Conservation (phyloP, 2,329 filamentous ascomycete species). For the Bimuria novae-zelandiae region DNA sequence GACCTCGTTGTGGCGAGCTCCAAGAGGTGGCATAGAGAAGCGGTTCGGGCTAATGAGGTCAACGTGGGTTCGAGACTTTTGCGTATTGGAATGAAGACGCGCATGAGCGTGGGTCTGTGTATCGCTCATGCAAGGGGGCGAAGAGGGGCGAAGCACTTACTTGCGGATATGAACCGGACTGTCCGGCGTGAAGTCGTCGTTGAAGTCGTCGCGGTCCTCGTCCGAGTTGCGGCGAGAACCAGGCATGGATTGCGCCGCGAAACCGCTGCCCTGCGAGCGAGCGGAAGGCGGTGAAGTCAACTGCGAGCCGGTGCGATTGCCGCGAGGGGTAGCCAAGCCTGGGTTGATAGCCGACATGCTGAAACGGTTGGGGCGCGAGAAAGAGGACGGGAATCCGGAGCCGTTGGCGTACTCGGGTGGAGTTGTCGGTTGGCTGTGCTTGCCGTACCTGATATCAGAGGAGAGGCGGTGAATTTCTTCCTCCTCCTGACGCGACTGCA, state of each 20-base stretch:
- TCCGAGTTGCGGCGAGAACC: constrained; percentile 85
- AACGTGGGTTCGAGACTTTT: constrained; percentile 18
- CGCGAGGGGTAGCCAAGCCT: constrained; percentile 66
- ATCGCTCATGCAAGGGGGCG: neutral
- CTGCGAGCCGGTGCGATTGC: constrained; percentile 76
- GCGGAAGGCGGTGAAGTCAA: constrained; percentile 74
- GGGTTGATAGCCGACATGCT: constrained; percentile 85
- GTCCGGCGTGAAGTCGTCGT: constrained; percentile 62
- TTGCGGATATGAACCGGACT: constrained; percentile 38
- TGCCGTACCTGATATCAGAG: constrained; percentile 73
- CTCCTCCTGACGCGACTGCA: constrained; percentile 81
- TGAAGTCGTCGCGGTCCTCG: constrained; percentile 82
- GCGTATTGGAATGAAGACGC: constrained; percentile 27
- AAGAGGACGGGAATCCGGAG: constrained; percentile 75
- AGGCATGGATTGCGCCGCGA: constrained; percentile 81
- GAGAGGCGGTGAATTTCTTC: constrained; percentile 84
- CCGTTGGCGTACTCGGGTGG: constrained; percentile 89
- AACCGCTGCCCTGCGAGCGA: constrained; percentile 61
- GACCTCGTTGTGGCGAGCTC: constrained; percentile 65
- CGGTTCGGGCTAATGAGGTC: constrained; percentile 70
- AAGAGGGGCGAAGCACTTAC: constrained; percentile 33
- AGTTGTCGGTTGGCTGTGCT: constrained; percentile 93
- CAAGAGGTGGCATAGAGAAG: constrained; percentile 90
- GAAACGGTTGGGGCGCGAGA: constrained; percentile 84
- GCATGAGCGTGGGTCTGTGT: constrained; percentile 3